These are phyloP conservation scores for Cryptosporidium andersoni DNA, from an alignment of 169 alveolate genomes.

Conservation along the genomic window DNA sequence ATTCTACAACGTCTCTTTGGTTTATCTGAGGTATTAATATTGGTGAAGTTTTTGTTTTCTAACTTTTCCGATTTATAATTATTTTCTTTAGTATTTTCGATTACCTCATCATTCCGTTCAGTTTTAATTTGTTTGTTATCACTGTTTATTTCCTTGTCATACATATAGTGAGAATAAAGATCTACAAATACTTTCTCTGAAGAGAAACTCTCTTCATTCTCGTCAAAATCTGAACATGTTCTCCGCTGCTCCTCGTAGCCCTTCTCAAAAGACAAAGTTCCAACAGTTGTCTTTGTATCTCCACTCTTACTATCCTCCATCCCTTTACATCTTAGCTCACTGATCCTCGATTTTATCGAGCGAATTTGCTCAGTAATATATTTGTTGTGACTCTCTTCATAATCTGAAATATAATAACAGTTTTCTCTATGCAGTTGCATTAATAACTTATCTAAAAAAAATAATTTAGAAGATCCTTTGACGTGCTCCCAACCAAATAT, in stretches of 20 bases:
- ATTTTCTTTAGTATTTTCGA: neutral
- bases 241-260: neutral
- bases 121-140: conserved; percentile 31
- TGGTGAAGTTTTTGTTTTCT: conserved; percentile 3
- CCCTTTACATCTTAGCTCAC: conserved; percentile 49
- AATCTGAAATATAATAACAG: conserved; percentile 81
- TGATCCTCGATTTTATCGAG: conserved; percentile 58
- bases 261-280: conserved; percentile 35
- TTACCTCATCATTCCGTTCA: neutral
- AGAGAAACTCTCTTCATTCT: conserved; percentile 33
- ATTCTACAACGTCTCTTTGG: conserved; percentile 69
- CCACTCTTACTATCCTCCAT: neutral
- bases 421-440: conserved; percentile 85
- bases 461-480: conserved; percentile 84
- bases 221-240: conserved; percentile 5
- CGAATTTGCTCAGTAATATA: conserved; percentile 52
- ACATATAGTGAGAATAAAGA: conserved; percentile 61
- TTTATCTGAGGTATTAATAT: conserved; percentile 2
- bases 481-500: conserved; percentile 84
- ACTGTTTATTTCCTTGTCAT: conserved; percentile 35
- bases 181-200: conserved; percentile 14
- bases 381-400: conserved; percentile 71
- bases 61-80: neutral
- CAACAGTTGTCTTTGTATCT: neutral
- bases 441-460: conserved; percentile 87